Base-by-base conservation (phyloP, 345 rosid species). In the Gynandropsis gynandra region DNA sequence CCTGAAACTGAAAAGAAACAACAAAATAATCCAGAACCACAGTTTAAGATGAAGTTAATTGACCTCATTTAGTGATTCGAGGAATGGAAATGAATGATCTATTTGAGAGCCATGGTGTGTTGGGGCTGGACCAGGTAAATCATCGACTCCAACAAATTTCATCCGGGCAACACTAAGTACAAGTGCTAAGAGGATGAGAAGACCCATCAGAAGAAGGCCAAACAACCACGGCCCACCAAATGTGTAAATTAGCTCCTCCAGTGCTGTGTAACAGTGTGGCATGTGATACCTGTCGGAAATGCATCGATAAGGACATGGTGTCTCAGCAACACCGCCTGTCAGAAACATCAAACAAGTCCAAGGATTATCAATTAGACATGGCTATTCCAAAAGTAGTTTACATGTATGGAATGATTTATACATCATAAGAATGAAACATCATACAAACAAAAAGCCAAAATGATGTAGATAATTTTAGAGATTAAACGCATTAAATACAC, bases 151-250 rank as follows among this genome's bases (percentile, higher is more conserved):
- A 37, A 85, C 95, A 70, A 82, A 87, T 74, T 88, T 92, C 88
- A 92, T 88, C 60, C 97, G 75, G 35, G 99, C 99, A 66, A 92
- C 97, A 67, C 99, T 92, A 48, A 92, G 95, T 61, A 92, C 95
- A 70, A 92, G 62, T 6, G 99, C 95, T 65, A 92, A 76, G 54
- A 92, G 90, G 70, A 92, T 68, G 53, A 92, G 82, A 49, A 92
- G 94, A 62, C 87, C 93, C 56, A 88, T 33, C 33, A 92, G 85
- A 65, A 87, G 76, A 69, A 92, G 80, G 72, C 90, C 72, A 65
- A 92, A 92, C 55, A 92, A 66, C 98, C 96, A 87, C 32, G 96
- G 98, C 56, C 98, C 98, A 35, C 98, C 98, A 79, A 92, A 87
- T 34, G 98, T 87, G 76, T 87, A 82, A 63, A 92, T 84, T 71